Evolutionary conservation across 2,329 filamentous ascomycete species (phyloP), one percentile per base, ranked within the genome.

Genomic region (Clarireedia hainanense): DNA sequence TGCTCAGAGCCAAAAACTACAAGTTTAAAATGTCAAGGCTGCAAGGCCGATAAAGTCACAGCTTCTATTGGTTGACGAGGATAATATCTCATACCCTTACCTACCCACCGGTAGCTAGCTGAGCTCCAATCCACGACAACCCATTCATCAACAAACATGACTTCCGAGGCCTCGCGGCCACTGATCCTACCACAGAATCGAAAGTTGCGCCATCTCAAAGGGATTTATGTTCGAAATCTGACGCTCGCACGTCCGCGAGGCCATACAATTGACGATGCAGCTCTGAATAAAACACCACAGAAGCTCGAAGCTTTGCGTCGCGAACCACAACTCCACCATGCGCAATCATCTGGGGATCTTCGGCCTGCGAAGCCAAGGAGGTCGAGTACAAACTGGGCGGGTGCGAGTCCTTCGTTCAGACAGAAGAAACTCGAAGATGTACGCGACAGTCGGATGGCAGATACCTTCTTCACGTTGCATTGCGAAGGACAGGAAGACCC

Each of bases 391-490:
- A 80, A 83, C 58, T 86, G 83, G 84, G 75, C 74, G 12, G 80
- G 79, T 57, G 78, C 80, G 3, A 80, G 77, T 59, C 80, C 82
- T 1, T 74, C 75, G 58, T 72, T 73, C 14, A 59, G 90, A 54
- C 91, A 96, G 74, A 84, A 83, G 70, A 86, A 84, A 68, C 74
- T 96, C 43, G 88, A 94, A 69, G 79, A 85, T 61, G 80, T 89
- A 6, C 81, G 88, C 27, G 82, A 84, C 52, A 81, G 78, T 63
- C 79, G 83, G 51, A 84, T 94, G 72, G 89, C 86, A n/a, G 88
- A 96, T 72, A 84, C 86, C 15, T 96, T 95, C 77, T 94, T 95
- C 70, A 88, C 89, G 2, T 69, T 96, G 51, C 91, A 96, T 70
- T 80, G 85, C 47, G 74, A 80, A 1, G 80, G 74, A 3, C 72